Conservation (phyloP, 306 rosid genomes). For the Lablab purpureus region DNA sequence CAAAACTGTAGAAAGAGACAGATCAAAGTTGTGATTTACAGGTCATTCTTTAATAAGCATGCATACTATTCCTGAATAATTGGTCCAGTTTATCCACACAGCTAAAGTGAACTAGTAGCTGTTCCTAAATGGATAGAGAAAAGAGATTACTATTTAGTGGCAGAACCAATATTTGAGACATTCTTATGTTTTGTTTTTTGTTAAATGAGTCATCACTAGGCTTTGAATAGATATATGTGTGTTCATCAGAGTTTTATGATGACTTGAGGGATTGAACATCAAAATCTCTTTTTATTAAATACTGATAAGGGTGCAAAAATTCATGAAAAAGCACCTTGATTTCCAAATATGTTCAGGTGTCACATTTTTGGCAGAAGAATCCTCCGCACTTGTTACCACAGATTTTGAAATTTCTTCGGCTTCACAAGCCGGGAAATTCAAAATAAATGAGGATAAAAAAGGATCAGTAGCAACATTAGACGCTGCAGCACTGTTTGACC, state of each 20-base stretch:
- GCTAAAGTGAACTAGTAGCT: not conserved
- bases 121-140: not conserved
- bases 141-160: not conserved
- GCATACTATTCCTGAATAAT: conserved; percentile 22
- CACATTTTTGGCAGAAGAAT: conserved; percentile 59
- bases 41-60: not conserved
- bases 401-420: conserved; percentile 93
- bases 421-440: conserved; percentile 86
- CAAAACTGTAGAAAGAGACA: conserved; percentile 65
- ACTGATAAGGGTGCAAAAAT: conserved; percentile 6
- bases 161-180: conserved; percentile 1
- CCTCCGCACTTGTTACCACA: conserved; percentile 69
- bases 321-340: conserved; percentile 69
- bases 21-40: conserved; percentile 14
- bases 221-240: conserved; percentile 17
- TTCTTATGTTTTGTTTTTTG: not conserved
- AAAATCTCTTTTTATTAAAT: not conserved
- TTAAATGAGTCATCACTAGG: not conserved
- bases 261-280: not conserved
- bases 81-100: not conserved
- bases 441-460: conserved; percentile 84
- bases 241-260: not conserved
- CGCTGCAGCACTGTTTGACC: conserved; percentile 62
- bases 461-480: conserved; percentile 82
- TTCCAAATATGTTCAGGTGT: conserved; percentile 80